phyloP scores from a whole-genome alignment of 2,329 filamentous ascomycete genomes.

The Verticillium klebahnii region DNA sequence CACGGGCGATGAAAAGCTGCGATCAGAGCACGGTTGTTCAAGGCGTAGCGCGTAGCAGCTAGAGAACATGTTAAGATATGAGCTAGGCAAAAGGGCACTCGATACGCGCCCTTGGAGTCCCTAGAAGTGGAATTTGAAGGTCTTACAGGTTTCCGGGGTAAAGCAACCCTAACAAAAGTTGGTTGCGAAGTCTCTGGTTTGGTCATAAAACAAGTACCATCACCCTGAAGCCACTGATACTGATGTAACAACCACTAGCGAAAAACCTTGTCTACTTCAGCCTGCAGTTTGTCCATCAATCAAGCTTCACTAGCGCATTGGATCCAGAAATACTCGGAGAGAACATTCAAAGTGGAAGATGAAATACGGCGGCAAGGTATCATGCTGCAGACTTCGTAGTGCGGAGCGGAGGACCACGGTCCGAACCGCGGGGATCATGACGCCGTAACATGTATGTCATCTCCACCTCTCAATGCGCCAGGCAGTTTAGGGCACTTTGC shows the following conservation, averaged over 20 bases:
- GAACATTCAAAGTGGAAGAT: background rate
- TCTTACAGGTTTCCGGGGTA: no score
- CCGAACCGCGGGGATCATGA: background rate
- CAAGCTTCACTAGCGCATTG: background rate
- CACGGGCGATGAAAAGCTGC: no score
- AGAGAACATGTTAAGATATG: no score
- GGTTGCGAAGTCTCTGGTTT: no score
- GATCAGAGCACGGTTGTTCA: no score
- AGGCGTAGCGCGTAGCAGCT: no score
- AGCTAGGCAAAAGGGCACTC: no score
- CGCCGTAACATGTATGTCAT: background rate
- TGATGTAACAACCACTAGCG: background rate
- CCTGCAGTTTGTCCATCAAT: background rate
- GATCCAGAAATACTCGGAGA: background rate
- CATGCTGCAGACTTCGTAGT: background rate
- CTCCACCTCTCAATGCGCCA: background rate
- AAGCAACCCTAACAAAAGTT: no score
- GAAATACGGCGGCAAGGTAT: background rate
- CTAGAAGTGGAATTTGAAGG: no score
- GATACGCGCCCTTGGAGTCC: no score
- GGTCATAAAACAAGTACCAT: no score
- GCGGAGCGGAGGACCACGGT: background rate
- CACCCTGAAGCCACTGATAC: background rate
- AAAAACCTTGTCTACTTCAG: background rate
- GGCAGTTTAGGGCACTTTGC: background rate